Evolutionary conservation across 495 filamentous ascomycete species (phyloP).

Genomic region (Poronia punctata): DNA sequence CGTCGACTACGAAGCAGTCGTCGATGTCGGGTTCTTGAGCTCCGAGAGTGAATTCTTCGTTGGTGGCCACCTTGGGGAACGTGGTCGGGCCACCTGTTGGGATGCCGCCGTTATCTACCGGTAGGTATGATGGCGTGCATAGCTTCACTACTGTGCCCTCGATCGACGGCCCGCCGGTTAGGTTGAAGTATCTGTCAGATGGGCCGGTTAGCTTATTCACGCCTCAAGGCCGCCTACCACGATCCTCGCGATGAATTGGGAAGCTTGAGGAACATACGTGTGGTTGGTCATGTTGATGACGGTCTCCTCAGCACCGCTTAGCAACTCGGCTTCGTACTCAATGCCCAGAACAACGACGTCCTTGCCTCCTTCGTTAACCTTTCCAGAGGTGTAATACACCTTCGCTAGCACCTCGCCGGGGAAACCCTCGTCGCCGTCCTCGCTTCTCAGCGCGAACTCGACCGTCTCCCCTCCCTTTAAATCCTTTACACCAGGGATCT

Average conservation of each 20-base stretch:
- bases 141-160: conserved; percentile 70
- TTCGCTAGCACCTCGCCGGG: conserved; percentile 74
- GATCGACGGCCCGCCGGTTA: conserved; percentile 59
- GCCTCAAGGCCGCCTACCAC: no score
- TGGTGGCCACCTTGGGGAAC: conserved; percentile 55
- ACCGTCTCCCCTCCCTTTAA: conserved; percentile 67
- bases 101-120: conserved; percentile 62
- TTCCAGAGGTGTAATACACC: conserved; percentile 70
- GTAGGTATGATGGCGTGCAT: conserved; percentile 63
- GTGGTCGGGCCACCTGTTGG: conserved; percentile 51
- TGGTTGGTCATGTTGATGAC: conserved; percentile 90
- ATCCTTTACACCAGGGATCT: conserved; percentile 38
- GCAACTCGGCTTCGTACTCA: conserved; percentile 83
- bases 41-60: conserved; percentile 62
- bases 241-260: no score
- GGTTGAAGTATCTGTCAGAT: conserved; percentile 78
- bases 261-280: conserved; percentile 52
- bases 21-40: conserved; percentile 67
- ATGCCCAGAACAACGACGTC: conserved; percentile 61
- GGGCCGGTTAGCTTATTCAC: conserved; percentile 4
- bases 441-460: conserved; percentile 64
- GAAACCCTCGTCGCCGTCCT: conserved; percentile 76
- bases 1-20: conserved; percentile 77
- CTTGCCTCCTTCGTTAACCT: conserved; percentile 54
- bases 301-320: conserved; percentile 74